Conservation (phyloP, 2,329 filamentous ascomycete species). For the Paecilomyces formosus region DNA sequence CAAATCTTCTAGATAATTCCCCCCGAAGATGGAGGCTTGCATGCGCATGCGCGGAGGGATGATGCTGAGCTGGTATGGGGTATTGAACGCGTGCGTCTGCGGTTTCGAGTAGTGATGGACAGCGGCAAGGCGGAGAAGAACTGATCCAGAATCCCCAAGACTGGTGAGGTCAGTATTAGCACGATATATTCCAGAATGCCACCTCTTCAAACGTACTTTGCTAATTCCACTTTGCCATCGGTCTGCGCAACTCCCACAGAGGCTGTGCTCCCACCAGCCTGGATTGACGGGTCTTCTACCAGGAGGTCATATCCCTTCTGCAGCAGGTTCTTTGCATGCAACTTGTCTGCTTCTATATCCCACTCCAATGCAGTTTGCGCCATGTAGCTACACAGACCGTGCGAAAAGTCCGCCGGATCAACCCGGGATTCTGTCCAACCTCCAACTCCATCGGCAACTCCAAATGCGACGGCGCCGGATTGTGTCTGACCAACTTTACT, state of each 20-base stretch:
- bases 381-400: constrained; percentile 91
- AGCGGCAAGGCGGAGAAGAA: constrained; percentile 77
- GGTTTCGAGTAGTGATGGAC: constrained; percentile 76
- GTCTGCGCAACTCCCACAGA: constrained; percentile 72
- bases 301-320: constrained; percentile 79
- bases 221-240: constrained; percentile 72
- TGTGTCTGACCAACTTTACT: constrained; percentile 59
- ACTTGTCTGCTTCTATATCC: constrained; percentile 26
- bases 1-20: constrained; percentile 70
- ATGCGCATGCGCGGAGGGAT: constrained; percentile 72
- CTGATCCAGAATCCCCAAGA: constrained; percentile 88
- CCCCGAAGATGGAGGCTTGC: constrained; percentile 77
- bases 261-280: constrained; percentile 84
- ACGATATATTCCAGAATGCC: not conserved
- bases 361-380: constrained; percentile 62
- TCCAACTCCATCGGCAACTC: constrained; percentile 88
- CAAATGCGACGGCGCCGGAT: constrained; percentile 59
- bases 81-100: constrained; percentile 97
- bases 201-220: constrained; percentile 53
- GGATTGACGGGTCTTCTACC: constrained; percentile 63
- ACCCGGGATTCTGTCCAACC: constrained; percentile 91
- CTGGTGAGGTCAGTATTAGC: constrained; percentile 17
- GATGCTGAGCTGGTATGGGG: constrained; percentile 86
- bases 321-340: constrained; percentile 62
- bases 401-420: constrained; percentile 91